Evolutionary conservation across 2,329 filamentous ascomycete species (phyloP).

Genomic region (Claviceps fusiformis): DNA sequence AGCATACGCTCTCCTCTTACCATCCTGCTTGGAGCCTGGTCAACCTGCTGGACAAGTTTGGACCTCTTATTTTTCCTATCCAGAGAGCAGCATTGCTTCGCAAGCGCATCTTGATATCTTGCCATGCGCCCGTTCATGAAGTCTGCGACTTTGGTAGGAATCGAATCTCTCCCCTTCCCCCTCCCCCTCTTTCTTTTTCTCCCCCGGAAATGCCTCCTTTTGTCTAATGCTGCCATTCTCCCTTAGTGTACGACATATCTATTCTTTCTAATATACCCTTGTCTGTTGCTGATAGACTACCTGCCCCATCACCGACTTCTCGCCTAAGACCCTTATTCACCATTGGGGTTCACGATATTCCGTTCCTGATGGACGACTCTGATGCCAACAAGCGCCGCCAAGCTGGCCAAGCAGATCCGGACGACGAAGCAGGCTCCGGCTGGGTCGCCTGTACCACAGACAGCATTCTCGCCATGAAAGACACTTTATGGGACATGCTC

Average conservation of each 20-base stretch:
- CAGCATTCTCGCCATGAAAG: conserved; percentile 78
- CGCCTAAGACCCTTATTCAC: conserved; percentile 78
- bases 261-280: conserved; percentile 78
- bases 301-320: conserved; percentile 44
- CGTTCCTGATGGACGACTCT: conserved; percentile 54
- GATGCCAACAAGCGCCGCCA: conserved; percentile 28
- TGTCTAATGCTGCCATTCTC: not conserved
- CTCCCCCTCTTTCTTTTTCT: not conserved
- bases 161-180: too few relatives aligned
- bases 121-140: conserved; percentile 71
- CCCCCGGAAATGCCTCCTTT: not conserved
- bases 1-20: conserved; percentile 57
- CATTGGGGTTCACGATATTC: conserved; percentile 85
- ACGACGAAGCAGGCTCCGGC: conserved; percentile 42
- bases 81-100: conserved; percentile 75
- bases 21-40: conserved; percentile 81
- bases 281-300: conserved; percentile 56
- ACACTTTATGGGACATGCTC: conserved; percentile 76
- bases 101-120: conserved; percentile 77
- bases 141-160: conserved; percentile 72
- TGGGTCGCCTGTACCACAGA: conserved; percentile 97
- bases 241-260: conserved; percentile 80
- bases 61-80: conserved; percentile 82
- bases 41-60: conserved; percentile 67
- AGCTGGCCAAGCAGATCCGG: conserved; percentile 22